Evolutionary conservation across 768 basidiomycete genomes (phyloP), one percentile per base, ranked within the genome.

Genomic region (Solioccasus polychromus): DNA sequence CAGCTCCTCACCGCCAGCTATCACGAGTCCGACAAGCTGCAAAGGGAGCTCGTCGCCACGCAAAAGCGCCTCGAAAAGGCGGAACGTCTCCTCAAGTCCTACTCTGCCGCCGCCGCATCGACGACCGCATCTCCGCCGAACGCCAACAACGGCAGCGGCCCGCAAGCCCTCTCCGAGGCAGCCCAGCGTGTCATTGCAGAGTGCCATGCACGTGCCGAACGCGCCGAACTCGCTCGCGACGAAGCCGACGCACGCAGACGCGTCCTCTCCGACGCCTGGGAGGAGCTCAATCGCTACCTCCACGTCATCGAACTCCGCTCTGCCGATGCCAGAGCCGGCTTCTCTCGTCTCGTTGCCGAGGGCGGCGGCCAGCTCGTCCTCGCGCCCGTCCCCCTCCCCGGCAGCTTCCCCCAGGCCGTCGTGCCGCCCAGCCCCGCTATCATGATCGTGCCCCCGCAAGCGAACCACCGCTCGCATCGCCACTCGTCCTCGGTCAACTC

Each of bases 1-100:
- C 53, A 68, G 7, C 72, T 85, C 38, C 79, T 86, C 58, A 58
- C 76, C 5, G 67, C 73, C 29, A 71, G 77, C 36, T 78, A 78
- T 55, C 68, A 68, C 52, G 81, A 85, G 35, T 59, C 66, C 28
- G 83, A 85, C 10, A 11, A 42, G 18, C 72, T 85, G 37, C 69
- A 72, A 17, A 69, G 68, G 28, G 79, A 85, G 46, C 76, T 85
- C 50, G 47, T 57, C 2, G 15, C 51, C 0, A 48, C 65, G 0
- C 60, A 63, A 25, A 73, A 71, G 42, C 73, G 80, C 35, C 76
- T 77, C 0, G 82, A 82, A 34, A 72, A 76, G 50, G 71, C 76
- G 0, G 84, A 85, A 40, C 69, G 76, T 1, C 64, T 72, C 34
- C 51, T 74, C 42, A 41, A 55, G 3, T 56, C 61, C 20, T 64